Conservation (phyloP, 1,284 basidiomycete genomes). For the Inonotus obliquus region DNA sequence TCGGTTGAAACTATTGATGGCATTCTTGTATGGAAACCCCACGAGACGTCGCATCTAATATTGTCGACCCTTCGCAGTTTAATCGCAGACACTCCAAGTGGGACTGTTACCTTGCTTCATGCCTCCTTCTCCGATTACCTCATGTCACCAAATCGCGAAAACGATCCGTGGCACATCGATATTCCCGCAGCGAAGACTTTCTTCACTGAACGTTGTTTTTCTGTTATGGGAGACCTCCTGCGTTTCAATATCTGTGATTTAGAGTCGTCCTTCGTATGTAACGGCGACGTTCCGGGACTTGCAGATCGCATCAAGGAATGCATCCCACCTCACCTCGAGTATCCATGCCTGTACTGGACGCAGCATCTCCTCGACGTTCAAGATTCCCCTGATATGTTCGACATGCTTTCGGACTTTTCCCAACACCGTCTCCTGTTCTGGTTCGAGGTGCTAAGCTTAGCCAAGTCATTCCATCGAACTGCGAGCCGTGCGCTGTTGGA, state of each 20-base stretch:
- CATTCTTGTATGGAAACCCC: neutral
- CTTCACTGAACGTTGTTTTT: neutral
- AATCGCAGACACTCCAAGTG: neutral
- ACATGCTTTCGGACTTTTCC: slow-evolving; percentile 16
- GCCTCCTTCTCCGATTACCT: slow-evolving; percentile 9
- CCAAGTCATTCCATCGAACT: slow-evolving; percentile 1
- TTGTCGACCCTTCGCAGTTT: neutral
- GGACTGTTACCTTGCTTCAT: neutral
- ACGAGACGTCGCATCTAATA: neutral
- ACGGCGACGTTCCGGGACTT: neutral
- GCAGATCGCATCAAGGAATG: neutral
- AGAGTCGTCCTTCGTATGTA: neutral
- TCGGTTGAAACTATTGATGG: neutral
- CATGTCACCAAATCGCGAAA: neutral
- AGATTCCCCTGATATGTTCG: neutral
- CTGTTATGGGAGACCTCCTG: neutral
- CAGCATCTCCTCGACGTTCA: slow-evolving; percentile 2
- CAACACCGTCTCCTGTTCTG: slow-evolving; percentile 15
- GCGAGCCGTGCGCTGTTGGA: neutral
- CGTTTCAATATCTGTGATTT: slow-evolving; percentile 9
- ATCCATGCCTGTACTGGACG: slow-evolving; percentile 5
- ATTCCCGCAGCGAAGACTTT: neutral
- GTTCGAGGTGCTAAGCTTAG: slow-evolving; percentile 22
- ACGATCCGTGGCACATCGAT: neutral
- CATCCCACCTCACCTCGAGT: neutral